Percentiles rank a stretch among this genome's conserved stretches.
Conservation (phyloP, 352 stramenopile genomes). For the Pythium angustatum region DNA sequence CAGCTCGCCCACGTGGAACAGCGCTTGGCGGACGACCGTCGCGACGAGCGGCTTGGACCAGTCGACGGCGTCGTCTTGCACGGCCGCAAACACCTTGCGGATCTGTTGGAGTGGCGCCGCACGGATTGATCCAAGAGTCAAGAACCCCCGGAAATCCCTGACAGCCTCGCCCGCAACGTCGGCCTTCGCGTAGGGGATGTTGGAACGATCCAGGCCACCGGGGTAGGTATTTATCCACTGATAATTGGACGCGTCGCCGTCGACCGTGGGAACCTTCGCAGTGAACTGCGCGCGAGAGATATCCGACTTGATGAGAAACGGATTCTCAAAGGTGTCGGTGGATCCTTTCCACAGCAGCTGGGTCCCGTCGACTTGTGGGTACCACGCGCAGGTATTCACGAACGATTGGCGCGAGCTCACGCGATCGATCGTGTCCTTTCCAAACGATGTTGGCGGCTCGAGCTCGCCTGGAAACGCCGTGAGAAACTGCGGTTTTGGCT, state of each 20-base stretch:
- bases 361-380: slow-evolving; percentile 29
- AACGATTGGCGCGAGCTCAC: slow-evolving; percentile 25
- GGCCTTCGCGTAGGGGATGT: slow-evolving; percentile 14
- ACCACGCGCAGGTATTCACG: slow-evolving; percentile 40
- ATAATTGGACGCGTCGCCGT: slow-evolving; percentile 20
- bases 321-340: slow-evolving; percentile 32
- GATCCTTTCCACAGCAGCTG: slow-evolving; percentile 35
- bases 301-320: slow-evolving; percentile 34
- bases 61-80: slow-evolving; percentile 43
- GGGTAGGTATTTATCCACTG: slow-evolving; percentile 20
- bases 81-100: slow-evolving; percentile 41
- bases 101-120: slow-evolving; percentile 53
- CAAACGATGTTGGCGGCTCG: slow-evolving; percentile 26
- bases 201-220: slow-evolving; percentile 7
- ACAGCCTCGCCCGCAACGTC: slow-evolving; percentile 10
- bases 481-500: slow-evolving; percentile 3
- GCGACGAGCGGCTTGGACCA: slow-evolving; percentile 43
- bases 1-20: slow-evolving; percentile 51
- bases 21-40: slow-evolving; percentile 41
- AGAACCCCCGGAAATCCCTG: slow-evolving; percentile 2
- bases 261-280: slow-evolving; percentile 30
- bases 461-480: slow-evolving; percentile 23
- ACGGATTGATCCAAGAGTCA: slow-evolving; percentile 29
- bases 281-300: slow-evolving; percentile 39
- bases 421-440: slow-evolving; percentile 27